Evolutionary conservation across 805 yeast species (phyloP), one percentile per base, ranked within the genome.

Genomic region (Zygosaccharomyces bailii): DNA sequence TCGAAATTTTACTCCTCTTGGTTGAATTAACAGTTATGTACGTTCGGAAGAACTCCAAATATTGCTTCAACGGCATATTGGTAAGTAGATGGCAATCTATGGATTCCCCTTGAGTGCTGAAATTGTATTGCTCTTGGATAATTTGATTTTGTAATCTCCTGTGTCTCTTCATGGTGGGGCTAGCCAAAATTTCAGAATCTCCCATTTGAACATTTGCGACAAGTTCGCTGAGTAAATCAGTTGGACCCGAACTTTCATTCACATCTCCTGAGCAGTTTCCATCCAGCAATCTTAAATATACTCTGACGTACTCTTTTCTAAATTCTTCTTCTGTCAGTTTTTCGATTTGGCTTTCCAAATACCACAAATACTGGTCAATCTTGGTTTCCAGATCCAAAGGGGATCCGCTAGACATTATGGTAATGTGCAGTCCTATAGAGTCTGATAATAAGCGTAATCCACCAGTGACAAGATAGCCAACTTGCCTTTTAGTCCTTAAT

Each of bases 381-480:
- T 73, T 72, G 0, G 44, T 40, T 30, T 72, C 73, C 5, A 84
- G 48, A 7, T 61, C 63, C 1, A 55, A 54, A 2, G 82, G 74
- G 0, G 65, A 45, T 42, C 67, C 68, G 2, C 75, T 73, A 49
- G 87, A 79, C 70, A 80, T 74, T 0, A 82, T 60, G 1, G 77
- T 68, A 8, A 84, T 61, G 52, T 79, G 82, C 3, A 83, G 47
- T 1, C 91, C 91, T 24, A 75, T 60, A 0, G 81, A 74, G 17
- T 71, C 68, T 43, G 80, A 66, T 21, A 78, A 59, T 0, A 74
- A 53, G 46, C 85, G 64, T 19, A 73, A 44, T 0, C 88, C 88
- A 16, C 81, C 76, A n/a, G 73, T 51, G 0, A 82, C 78, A 4
- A 73, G 69, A 56, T 84, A 84, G 0, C 87, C 90, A 43, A 84